Conservation (phyloP, 768 basidiomycete species). For the Psilocybe sp. region DNA sequence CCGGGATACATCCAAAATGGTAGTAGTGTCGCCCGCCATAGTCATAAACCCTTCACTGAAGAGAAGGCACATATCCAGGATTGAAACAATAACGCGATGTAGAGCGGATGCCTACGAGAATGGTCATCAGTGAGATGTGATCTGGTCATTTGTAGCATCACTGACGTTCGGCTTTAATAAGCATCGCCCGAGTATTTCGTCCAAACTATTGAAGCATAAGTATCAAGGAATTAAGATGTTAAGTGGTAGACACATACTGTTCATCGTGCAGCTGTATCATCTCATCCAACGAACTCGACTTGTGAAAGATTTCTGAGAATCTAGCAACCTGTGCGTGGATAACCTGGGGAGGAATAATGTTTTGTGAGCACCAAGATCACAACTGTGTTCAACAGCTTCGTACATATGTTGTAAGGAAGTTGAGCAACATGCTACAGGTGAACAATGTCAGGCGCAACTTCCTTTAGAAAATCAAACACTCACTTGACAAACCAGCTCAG, state of each 20-base stretch:
- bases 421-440: conserved; percentile 56
- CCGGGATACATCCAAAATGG: conserved; percentile 55
- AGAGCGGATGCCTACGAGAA: conserved; percentile 56
- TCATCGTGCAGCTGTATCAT: conserved; percentile 68
- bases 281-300: conserved; percentile 68
- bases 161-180: conserved; percentile 60
- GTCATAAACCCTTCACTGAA: conserved; percentile 64
- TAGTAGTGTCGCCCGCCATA: conserved; percentile 56
- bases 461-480: conserved; percentile 25
- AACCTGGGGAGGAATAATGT: conserved; percentile 42
- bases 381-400: conserved; percentile 16
- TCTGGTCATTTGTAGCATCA: neutral
- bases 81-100: conserved; percentile 61
- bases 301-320: conserved; percentile 55
- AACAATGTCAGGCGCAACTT: neutral
- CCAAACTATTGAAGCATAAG: conserved; percentile 40
- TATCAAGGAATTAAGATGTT: neutral
- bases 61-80: conserved; percentile 72
- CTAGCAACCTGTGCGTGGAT: conserved; percentile 58
- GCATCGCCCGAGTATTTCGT: conserved; percentile 58
- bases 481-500: conserved; percentile 86
- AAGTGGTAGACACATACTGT: conserved; percentile 52
- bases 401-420: conserved; percentile 75
- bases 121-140: conserved; percentile 1
- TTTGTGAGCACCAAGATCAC: neutral